Conservation (phyloP, 305 asterid species). For the Ajuga reptans region DNA sequence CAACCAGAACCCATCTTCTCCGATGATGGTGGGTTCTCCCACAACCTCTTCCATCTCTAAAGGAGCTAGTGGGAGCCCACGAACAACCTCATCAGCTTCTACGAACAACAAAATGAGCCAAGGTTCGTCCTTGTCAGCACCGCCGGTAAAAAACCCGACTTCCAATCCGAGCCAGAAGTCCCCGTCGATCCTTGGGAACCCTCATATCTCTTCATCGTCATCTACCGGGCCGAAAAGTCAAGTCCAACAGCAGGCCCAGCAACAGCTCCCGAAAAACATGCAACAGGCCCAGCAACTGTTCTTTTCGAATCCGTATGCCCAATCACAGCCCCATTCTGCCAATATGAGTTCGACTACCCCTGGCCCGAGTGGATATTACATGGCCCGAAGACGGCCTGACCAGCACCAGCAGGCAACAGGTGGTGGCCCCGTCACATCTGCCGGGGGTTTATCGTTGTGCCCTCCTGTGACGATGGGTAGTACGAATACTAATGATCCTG, state of each 20-base stretch:
- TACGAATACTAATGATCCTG: conserved; percentile 67
- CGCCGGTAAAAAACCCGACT: conserved; percentile 45
- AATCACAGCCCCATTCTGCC: conserved; percentile 44
- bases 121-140: conserved; percentile 48
- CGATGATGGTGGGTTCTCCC: conserved; percentile 82
- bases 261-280: conserved; percentile 40
- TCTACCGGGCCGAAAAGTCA: conserved; percentile 45
- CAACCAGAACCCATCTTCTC: conserved; percentile 54
- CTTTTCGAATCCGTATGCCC: conserved; percentile 56
- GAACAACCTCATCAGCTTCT: conserved; percentile 50
- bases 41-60: conserved; percentile 77
- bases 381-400: conserved; percentile 51
- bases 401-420: conserved; percentile 49
- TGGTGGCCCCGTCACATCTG: conserved; percentile 30
- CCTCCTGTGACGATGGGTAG: conserved; percentile 38
- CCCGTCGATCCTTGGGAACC: conserved; percentile 71
- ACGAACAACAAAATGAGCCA: conserved; percentile 48
- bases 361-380: conserved; percentile 46
- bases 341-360: conserved; percentile 33
- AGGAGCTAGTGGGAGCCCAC: conserved; percentile 86
- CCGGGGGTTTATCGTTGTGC: conserved; percentile 44
- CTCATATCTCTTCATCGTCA: conserved; percentile 39
- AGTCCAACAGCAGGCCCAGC: conserved; percentile 45
- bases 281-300: conserved; percentile 61
- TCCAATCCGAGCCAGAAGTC: conserved; percentile 53